phyloP scores from a whole-genome alignment of 2,329 filamentous ascomycete species.

The Westerdykella ornata region DNA sequence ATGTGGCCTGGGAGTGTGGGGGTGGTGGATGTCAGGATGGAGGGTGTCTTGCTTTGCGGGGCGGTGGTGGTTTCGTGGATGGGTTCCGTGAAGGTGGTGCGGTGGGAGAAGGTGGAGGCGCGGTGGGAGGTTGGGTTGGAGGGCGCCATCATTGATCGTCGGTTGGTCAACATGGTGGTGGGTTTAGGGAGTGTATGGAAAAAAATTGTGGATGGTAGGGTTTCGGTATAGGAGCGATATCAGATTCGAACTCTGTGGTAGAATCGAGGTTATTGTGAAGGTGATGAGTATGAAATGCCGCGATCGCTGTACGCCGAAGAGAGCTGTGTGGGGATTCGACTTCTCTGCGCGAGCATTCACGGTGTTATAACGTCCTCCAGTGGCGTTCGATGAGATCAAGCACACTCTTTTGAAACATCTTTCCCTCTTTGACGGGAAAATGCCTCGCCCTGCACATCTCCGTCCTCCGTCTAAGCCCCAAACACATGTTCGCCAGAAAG shows the following conservation, averaged over 20 bases:
- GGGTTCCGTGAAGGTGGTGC: conserved; percentile 1
- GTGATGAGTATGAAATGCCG: neutral
- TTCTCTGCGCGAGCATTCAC: conserved; percentile 6
- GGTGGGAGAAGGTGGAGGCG: conserved; percentile 13
- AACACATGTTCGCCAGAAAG: neutral
- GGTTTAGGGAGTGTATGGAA: neutral
- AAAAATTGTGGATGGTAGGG: neutral
- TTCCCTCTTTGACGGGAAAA: conserved; percentile 4
- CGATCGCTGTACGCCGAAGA: no score
- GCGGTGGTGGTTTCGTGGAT: conserved; percentile 15
- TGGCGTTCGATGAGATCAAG: conserved; percentile 4
- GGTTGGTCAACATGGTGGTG: conserved; percentile 30
- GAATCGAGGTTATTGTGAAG: neutral
- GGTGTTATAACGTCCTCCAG: conserved; percentile 14
- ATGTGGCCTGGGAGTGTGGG: conserved; percentile 22
- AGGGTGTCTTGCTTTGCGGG: conserved; percentile 22
- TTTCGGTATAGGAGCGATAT: neutral
- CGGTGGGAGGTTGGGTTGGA: conserved; percentile 17
- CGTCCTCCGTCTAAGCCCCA: conserved; percentile 1
- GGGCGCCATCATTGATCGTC: conserved; percentile 30
- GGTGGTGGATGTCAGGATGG: conserved; percentile 27
- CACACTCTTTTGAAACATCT: conserved; percentile 1
- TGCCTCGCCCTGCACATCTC: neutral
- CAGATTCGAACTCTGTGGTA: neutral
- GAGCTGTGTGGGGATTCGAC: neutral